These are phyloP conservation scores for Phialemoniopsis sp. DNA, from an alignment of 2,329 filamentous ascomycete genomes.

Conservation along the genomic window DNA sequence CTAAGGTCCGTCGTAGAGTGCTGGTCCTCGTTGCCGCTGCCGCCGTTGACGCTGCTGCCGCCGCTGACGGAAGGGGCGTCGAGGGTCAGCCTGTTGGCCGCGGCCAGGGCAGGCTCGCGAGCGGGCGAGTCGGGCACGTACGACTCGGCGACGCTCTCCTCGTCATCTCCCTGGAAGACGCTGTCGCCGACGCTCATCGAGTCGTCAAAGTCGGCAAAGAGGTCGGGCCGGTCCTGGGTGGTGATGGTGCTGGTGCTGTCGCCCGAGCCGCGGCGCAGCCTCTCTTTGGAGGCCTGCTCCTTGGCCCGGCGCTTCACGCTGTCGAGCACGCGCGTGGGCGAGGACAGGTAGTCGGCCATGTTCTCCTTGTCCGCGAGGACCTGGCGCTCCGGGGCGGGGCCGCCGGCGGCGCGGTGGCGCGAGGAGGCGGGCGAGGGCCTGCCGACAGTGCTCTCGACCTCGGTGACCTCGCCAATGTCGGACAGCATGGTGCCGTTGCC, in stretches of 20 bases:
- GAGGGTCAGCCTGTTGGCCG: neutral
- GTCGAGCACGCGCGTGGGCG: conserved; percentile 39
- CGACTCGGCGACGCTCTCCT: conserved; percentile 59
- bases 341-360: conserved; percentile 31
- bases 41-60: conserved; percentile 12
- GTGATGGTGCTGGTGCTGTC: conserved; percentile 60
- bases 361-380: conserved; percentile 16
- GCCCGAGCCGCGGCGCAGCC: conserved; percentile 49
- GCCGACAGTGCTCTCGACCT: conserved; percentile 45
- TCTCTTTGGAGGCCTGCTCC: conserved; percentile 24
- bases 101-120: conserved; percentile 20
- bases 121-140: conserved; percentile 42
- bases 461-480: conserved; percentile 56
- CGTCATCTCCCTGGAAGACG: conserved; percentile 63
- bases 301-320: conserved; percentile 41
- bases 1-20: conserved; percentile 45
- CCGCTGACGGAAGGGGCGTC: conserved; percentile 11
- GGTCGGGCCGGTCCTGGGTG: conserved; percentile 39
- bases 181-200: conserved; percentile 58
- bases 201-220: conserved; percentile 61
- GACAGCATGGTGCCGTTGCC: conserved; percentile 67
- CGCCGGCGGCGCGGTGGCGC: too few species aligned
- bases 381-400: conserved; percentile 23
- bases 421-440: conserved; percentile 30
- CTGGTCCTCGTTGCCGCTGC: conserved; percentile 40